Evolutionary conservation across 495 filamentous ascomycete species (phyloP), one percentile per base, ranked within the genome.

Genomic region (Daldinia concentrica): DNA sequence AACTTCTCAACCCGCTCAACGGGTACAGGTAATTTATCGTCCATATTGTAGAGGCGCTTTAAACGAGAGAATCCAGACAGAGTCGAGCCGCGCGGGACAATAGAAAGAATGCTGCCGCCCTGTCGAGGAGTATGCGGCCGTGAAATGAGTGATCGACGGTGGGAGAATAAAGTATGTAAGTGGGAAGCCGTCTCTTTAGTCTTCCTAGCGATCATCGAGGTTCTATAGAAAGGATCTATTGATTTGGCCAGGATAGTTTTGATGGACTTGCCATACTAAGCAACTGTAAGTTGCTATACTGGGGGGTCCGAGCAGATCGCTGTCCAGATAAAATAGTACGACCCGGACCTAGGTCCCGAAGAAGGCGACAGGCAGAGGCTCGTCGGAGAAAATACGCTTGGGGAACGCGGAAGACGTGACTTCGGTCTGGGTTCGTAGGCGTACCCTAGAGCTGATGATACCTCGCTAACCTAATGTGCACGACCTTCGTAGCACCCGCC

Each of bases 11-110:
- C 6, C 4, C 43, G 59, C 29, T 62, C 55, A 39, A 48, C n/a
- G 19, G 60, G 55, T 22, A 8, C n/a, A 26, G 65, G 27, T 29
- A 50, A 22, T 43, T 60, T 72, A 41, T 75, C 61, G 41, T 60
- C 61, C 55, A 63, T 64, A 6, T 15, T 52, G 17, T 45, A 48
- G 55, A 64, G 12, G 55, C 24, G 11, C 32, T 37, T 57, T 37
- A 36, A 22, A 30, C 12, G 39, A 59, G 56, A 34, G 39, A 50
- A 43, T 15, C 34, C 34, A 54, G n/a, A 55, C 19, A 32, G 34
- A 29, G 29, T 55, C 34, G 34, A 62, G 26, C 48, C 36, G 27
- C 50, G 29, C 37, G 36, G 36, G 65, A 17, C 30, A 45, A 64
- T 64, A 43, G 55, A 55, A 64, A 63, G 34, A 54, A 34, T 43